These are phyloP conservation scores for Tricladium varicosporioides DNA, from an alignment of 2,329 filamentous ascomycete species.

Conservation along the genomic window DNA sequence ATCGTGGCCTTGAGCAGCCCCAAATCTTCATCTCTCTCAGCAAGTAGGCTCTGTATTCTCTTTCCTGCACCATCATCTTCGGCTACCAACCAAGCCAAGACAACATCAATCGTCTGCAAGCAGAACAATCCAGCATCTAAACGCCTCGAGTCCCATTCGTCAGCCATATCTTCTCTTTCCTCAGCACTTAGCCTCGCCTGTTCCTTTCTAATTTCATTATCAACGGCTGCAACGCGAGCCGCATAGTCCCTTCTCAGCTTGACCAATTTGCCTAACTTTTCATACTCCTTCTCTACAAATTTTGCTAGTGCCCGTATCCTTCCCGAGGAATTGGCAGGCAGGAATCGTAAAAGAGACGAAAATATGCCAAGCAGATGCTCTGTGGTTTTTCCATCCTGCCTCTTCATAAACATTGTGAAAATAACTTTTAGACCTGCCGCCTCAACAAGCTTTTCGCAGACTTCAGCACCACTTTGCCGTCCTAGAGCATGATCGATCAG, in stretches of 20 bases:
- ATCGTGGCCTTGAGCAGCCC: constrained; percentile 64
- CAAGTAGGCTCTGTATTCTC: constrained; percentile 62
- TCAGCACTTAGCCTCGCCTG: constrained; percentile 52
- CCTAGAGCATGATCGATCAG: constrained; percentile 79
- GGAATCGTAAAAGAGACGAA: constrained; percentile 71
- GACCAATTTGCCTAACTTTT: constrained; percentile 74
- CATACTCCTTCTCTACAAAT: constrained; percentile 92
- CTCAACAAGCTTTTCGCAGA: constrained; percentile 77
- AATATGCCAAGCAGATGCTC: constrained; percentile 88
- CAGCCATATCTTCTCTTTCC: constrained; percentile 59
- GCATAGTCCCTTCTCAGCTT: constrained; percentile 70
- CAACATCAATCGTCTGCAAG: constrained; percentile 78
- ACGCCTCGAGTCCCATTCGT: constrained; percentile 71
- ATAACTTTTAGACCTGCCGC: constrained; percentile 79
- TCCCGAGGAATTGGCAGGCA: constrained; percentile 74
- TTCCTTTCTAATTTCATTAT: constrained; percentile 60
- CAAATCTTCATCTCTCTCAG: constrained; percentile 66
- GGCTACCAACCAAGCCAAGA: constrained; percentile 86
- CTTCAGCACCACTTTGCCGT: constrained; percentile 52
- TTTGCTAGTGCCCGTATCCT: constrained; percentile 87
- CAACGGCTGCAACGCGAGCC: constrained; percentile 58
- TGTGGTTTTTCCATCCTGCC: constrained; percentile 61
- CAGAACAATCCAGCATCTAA: constrained; percentile 84
- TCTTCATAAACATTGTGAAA: constrained; percentile 88
- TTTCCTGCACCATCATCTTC: constrained; percentile 76